A percentile compares a stretch with the other conserved stretches of the same genome.
These are phyloP conservation scores for Dispira simplex DNA, from an alignment of 192 early-diverging fungal genomes.

Conservation along the genomic window DNA sequence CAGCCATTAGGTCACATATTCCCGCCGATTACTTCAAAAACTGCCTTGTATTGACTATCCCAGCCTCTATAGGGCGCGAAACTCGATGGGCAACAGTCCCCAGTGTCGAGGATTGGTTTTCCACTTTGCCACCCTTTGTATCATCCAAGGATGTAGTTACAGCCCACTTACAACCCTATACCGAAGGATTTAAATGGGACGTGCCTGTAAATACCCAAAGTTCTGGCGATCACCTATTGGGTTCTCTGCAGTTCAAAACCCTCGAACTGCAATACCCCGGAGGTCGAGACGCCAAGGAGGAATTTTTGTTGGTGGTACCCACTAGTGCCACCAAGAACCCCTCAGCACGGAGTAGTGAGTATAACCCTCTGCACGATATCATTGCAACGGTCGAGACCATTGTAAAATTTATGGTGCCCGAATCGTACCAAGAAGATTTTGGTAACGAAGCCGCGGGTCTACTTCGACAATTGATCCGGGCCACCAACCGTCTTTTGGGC, in stretches of 20 bases:
- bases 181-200: neutral
- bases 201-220: neutral
- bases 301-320: conserved; percentile 15
- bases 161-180: neutral
- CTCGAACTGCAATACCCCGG: neutral
- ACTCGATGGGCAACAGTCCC: neutral
- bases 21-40: neutral
- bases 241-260: neutral
- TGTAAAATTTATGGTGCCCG: conserved; percentile 35
- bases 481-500: conserved; percentile 51
- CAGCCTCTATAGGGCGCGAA: neutral
- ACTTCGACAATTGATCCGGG: conserved; percentile 58
- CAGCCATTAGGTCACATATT: neutral
- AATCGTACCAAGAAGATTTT: conserved; percentile 29
- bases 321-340: conserved; percentile 12
- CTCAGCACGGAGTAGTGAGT: conserved; percentile 37
- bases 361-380: conserved; percentile 72
- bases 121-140: too few species aligned
- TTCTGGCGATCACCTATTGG: too few species aligned
- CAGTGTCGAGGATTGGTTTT: neutral
- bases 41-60: neutral
- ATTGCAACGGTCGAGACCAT: conserved; percentile 50
- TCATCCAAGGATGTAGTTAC: neutral
- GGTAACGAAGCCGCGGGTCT: conserved; percentile 49
- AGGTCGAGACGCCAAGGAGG: neutral